Percentiles rank a stretch among this genome's conserved stretches.
phyloP scores from a whole-genome alignment of 1,284 basidiomycete genomes.

The Vanrija humicola region DNA sequence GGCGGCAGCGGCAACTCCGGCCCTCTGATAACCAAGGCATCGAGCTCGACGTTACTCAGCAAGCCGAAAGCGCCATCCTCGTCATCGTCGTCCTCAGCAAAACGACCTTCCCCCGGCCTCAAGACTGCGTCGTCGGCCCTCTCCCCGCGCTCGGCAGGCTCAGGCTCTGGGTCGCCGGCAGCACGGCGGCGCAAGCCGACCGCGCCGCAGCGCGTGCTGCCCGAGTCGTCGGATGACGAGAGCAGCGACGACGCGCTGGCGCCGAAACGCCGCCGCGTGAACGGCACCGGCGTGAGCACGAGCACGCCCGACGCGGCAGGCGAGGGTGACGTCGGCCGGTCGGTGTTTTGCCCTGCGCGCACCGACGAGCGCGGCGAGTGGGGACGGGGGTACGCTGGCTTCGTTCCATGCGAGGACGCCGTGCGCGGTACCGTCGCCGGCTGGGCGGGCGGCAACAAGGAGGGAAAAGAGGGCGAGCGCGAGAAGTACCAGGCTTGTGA shows the following conservation, averaged over 20 bases:
- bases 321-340: conserved; percentile 20
- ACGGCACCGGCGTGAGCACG: conserved; percentile 2
- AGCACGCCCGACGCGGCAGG: conserved; percentile 4
- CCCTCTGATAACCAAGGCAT: not conserved
- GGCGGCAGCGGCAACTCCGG: not conserved
- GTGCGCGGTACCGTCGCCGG: conserved; percentile 25
- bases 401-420: conserved; percentile 35
- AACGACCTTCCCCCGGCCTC: not conserved
- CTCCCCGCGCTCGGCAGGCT: not conserved
- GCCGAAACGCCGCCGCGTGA: conserved; percentile 13
- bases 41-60: not conserved
- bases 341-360: conserved; percentile 30
- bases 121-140: not conserved
- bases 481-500: conserved; percentile 19
- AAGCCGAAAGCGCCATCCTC: not conserved
- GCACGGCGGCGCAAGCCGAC: not conserved
- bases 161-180: conserved; percentile 4
- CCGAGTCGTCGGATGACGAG: conserved; percentile 13
- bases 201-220: conserved; percentile 16
- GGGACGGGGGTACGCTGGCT: conserved; percentile 38
- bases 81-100: conserved; percentile 1
- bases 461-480: conserved; percentile 6
- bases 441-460: conserved; percentile 26
- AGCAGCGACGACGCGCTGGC: conserved; percentile 22
- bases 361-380: conserved; percentile 38